A percentile compares a stretch with the other conserved stretches of the same genome.
phyloP scores from a whole-genome alignment of 805 yeast species.

The Metschnikowia koreensis region DNA sequence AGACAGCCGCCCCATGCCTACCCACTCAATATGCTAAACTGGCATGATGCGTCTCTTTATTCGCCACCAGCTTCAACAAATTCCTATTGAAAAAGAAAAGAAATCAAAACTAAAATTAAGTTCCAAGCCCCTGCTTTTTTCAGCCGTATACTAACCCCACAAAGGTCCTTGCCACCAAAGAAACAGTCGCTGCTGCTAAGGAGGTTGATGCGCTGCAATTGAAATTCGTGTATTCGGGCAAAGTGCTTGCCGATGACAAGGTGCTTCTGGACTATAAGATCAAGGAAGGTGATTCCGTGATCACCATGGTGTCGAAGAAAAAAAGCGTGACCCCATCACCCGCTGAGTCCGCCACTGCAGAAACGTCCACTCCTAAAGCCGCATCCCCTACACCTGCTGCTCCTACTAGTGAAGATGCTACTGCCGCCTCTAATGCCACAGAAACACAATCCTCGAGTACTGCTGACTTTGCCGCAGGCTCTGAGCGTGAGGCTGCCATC shows the following conservation, averaged over 20 bases:
- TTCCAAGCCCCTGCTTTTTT: no score
- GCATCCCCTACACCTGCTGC: background rate
- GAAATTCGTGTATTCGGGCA: conserved; percentile 89
- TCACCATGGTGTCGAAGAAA: conserved; percentile 76
- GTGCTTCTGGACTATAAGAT: conserved; percentile 69
- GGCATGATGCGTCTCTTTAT: no score
- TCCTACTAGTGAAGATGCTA: background rate
- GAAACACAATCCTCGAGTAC: conserved; percentile 20
- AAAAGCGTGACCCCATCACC: conserved; percentile 28
- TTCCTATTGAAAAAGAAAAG: no score
- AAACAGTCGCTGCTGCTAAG: conserved; percentile 64
- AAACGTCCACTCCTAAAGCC: background rate
- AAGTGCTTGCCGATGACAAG: conserved; percentile 82
- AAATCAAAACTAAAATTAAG: no score
- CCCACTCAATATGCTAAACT: no score
- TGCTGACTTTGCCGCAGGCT: conserved; percentile 73
- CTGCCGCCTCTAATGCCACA: background rate
- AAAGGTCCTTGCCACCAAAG: conserved; percentile 65
- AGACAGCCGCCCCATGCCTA: no score
- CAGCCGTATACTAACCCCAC: conserved; percentile 8
- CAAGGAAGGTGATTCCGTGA: conserved; percentile 83
- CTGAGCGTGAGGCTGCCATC: conserved; percentile 74
- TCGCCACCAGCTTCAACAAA: no score
- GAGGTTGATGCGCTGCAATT: conserved; percentile 70
- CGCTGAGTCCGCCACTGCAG: conserved; percentile 10